Evolutionary conservation across 2,329 filamentous ascomycete species (phyloP).

Genomic region (Hypoxylon sp.): DNA sequence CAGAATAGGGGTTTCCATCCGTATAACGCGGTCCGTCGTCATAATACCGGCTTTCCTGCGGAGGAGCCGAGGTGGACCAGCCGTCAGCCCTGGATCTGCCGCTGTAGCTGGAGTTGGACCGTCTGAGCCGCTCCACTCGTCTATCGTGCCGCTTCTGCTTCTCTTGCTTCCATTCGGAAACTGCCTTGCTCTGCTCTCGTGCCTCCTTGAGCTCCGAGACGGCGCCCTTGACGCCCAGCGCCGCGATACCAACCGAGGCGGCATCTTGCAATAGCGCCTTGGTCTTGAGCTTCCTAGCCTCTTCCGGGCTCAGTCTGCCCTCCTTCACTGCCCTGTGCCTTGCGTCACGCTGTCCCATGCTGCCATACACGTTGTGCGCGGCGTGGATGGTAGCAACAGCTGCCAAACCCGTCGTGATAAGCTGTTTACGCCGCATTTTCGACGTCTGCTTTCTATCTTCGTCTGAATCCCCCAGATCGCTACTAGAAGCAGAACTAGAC

Average conservation of each 20-base stretch:
- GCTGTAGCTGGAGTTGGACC: constrained; percentile 42
- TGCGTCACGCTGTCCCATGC: constrained; percentile 63
- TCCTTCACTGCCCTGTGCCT: constrained; percentile 62
- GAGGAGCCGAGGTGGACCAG: constrained; percentile 53
- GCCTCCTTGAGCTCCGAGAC: constrained; percentile 64
- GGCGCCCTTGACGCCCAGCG: constrained; percentile 65
- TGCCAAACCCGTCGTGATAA: constrained; percentile 64
- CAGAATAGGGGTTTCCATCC: constrained; percentile 57
- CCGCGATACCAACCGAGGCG: constrained; percentile 65
- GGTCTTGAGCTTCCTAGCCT: constrained; percentile 65
- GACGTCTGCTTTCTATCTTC: constrained; percentile 62
- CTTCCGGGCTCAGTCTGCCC: constrained; percentile 58
- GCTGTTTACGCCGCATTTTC: constrained; percentile 70
- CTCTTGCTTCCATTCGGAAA: constrained; percentile 58
- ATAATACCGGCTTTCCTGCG: constrained; percentile 49
- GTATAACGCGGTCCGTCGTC: constrained; percentile 56
- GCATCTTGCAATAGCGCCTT: constrained; percentile 65
- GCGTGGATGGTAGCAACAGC: constrained; percentile 68
- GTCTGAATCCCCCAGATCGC: constrained; percentile 65
- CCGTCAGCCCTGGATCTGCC: constrained; percentile 54
- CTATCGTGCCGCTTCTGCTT: constrained; percentile 58
- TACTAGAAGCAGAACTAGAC: constrained; percentile 59
- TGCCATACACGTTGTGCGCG: constrained; percentile 65
- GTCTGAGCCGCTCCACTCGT: constrained; percentile 51
- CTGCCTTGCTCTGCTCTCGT: constrained; percentile 57